Conservation (phyloP, 306 rosid genomes). For the Prinsepia uniflora region DNA sequence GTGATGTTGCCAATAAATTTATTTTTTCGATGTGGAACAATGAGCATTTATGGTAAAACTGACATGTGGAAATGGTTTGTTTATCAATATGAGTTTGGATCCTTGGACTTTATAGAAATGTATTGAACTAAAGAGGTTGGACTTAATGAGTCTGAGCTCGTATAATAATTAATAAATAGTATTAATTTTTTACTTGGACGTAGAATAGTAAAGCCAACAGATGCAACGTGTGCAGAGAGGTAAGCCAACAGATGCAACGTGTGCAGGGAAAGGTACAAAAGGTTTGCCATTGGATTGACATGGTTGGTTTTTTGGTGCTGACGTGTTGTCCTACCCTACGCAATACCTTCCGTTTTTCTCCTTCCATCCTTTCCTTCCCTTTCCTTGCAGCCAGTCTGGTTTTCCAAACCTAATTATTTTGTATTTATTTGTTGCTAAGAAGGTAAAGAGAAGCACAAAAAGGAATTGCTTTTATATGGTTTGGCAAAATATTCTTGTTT, state of each 20-base stretch:
- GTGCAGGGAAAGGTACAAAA: not conserved
- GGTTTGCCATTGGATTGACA: not conserved
- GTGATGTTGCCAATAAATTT: no score
- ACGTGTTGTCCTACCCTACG: slow-evolving; percentile 45
- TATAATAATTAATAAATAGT: no score
- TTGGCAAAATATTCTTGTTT: not conserved
- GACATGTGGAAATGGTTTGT: no score
- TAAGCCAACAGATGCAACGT: not conserved
- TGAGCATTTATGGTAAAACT: no score
- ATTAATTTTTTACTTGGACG: no score
- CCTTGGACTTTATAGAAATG: no score
- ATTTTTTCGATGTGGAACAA: no score
- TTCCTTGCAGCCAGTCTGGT: not conserved
- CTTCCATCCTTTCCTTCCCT: slow-evolving; percentile 1
- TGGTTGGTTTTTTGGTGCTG: slow-evolving; percentile 8
- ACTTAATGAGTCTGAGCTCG: no score
- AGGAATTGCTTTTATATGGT: not conserved
- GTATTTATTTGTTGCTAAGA: not conserved
- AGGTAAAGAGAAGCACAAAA: not conserved
- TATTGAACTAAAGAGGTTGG: no score
- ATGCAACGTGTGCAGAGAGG: not conserved
- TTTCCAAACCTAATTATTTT: not conserved
- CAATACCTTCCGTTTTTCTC: slow-evolving; percentile 42
- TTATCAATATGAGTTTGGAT: no score
- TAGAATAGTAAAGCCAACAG: no score